phyloP scores from a whole-genome alignment of 1,139 yeast genomes.

The Meyerozyma elateridarum region DNA sequence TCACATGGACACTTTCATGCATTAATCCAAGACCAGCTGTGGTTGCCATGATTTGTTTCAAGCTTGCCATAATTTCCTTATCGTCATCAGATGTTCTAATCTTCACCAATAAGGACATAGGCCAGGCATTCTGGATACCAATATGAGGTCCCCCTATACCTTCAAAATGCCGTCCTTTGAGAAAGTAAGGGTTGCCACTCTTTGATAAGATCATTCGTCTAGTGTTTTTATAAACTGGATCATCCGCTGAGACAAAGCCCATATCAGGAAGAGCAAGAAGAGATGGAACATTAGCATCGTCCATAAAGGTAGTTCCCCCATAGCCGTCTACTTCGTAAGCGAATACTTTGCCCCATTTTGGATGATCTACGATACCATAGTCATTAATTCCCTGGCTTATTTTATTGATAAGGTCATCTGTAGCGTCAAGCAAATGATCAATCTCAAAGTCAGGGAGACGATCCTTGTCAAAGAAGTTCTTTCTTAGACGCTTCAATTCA shows the following conservation, averaged over 20 bases:
- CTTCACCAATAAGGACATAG: constrained; percentile 72
- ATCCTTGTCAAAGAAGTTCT: constrained; percentile 16
- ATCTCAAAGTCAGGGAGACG: constrained; percentile 9
- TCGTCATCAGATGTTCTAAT: constrained; percentile 75
- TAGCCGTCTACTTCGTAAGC: constrained; percentile 91
- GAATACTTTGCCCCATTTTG: constrained; percentile 66
- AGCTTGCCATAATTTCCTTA: constrained; percentile 51
- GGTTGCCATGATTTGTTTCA: constrained; percentile 50
- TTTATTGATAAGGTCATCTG: constrained; percentile 32
- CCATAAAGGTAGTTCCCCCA: constrained; percentile 74
- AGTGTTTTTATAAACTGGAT: constrained; percentile 70
- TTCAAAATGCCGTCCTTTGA: constrained; percentile 55
- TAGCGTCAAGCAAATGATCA: constrained; percentile 13
- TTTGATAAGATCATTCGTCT: constrained; percentile 68
- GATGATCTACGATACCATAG: constrained; percentile 64
- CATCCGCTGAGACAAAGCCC: constrained; percentile 53
- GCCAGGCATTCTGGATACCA: constrained; percentile 83
- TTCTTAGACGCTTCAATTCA: constrained; percentile 44
- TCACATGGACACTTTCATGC: constrained; percentile 79
- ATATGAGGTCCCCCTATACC: constrained; percentile 93
- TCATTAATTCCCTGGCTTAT: constrained; percentile 57
- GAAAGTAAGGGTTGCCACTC: constrained; percentile 72
- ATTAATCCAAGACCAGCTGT: constrained; percentile 76
- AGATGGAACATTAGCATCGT: constrained; percentile 88
- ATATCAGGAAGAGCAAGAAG: constrained; percentile 75